Base-by-base conservation (phyloP, 176 grass and related monocot genomes). In the Cenchrus americanus region DNA sequence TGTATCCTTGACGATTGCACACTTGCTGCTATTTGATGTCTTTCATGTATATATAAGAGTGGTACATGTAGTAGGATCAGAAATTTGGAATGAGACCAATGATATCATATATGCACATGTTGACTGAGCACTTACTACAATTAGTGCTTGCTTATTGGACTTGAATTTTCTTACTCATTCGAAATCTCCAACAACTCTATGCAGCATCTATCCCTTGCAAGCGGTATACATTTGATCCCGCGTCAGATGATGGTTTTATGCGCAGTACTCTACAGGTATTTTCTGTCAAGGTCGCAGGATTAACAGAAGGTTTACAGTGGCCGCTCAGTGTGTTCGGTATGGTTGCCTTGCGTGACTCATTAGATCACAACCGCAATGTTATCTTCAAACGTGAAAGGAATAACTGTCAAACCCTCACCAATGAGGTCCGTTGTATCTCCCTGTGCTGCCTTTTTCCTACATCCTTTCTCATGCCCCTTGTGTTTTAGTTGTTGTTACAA, bases 161-260 rank as follows among this genome's bases (percentile, higher is more conserved):
- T n/a, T 3, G 15, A 12, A 75, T 19, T n/a, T 75, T 30, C 26
- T 76, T 18, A 52, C 70, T 10, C 47, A 18, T 30, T 73, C 18
- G 24, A 10, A 53, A 52, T 54, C 24, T 34, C 50, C 49, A 19
- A 32, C 13, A 74, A 74, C 65, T 14, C 67, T 23, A 50, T 74
- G 71, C 71, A 74, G 71, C 71, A 11, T 34, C 48, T 34, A 68
- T 68, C 65, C 65, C 17, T 42, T 68, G 65, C 63, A 66, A 40
- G 63, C 48, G 24, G 1, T 74, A 32, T 32, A 54, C 27, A 30
- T 7, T 32, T 18, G 24, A 74, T 72, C 46, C 69, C 7, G 37
- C 15, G 17, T 37, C 32, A 47, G 2, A 4, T 13, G 71, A 24
- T 10, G 24, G 9, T 30, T 34, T 1, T 18, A 54, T 0, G 26